Percentiles rank a stretch among this genome's conserved stretches.
Conservation (phyloP, 2,329 filamentous ascomycete genomes). For the Cytospora piceae region DNA sequence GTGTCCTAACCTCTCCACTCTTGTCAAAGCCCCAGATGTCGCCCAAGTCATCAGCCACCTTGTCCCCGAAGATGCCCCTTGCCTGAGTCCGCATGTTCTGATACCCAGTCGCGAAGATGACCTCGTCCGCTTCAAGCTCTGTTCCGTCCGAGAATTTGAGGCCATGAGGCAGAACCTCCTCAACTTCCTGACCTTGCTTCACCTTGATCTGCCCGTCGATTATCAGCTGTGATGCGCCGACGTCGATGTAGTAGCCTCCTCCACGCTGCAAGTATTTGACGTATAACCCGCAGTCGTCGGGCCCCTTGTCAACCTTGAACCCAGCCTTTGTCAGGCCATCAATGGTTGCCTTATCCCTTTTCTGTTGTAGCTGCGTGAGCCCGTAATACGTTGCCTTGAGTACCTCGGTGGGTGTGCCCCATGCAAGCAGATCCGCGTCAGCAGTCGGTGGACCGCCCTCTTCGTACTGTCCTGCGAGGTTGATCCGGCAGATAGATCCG, state of each 20-base stretch:
- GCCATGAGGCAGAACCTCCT: slow-evolving; percentile 50
- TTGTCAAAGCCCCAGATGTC: slow-evolving; percentile 67
- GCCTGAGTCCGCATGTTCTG: slow-evolving; percentile 70
- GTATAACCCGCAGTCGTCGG: slow-evolving; percentile 59
- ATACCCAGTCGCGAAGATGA: slow-evolving; percentile 68
- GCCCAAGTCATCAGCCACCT: slow-evolving; percentile 59
- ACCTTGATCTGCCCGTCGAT: slow-evolving; percentile 66
- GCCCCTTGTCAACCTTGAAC: slow-evolving; percentile 63
- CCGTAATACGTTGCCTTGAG: slow-evolving; percentile 60
- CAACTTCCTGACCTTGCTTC: slow-evolving; percentile 61
- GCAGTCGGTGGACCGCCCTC: slow-evolving; percentile 63
- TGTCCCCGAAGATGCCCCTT: slow-evolving; percentile 63
- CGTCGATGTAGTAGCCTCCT: slow-evolving; percentile 73
- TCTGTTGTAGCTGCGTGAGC: slow-evolving; percentile 41
- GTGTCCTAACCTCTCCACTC: slow-evolving; percentile 58
- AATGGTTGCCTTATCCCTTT: slow-evolving; percentile 45
- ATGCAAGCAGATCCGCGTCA: slow-evolving; percentile 66
- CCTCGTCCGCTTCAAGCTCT: slow-evolving; percentile 62
- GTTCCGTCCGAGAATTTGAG: slow-evolving; percentile 57
- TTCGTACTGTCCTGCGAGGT: slow-evolving; percentile 54
- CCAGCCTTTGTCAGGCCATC: slow-evolving; percentile 57
- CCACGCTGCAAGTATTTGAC: slow-evolving; percentile 68
- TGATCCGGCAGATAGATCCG: slow-evolving; percentile 54
- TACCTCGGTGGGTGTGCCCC: slow-evolving; percentile 61
- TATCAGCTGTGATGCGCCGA: slow-evolving; percentile 66